phyloP scores from a whole-genome alignment of 768 basidiomycete species.

The Asterophora lycoperdoides region DNA sequence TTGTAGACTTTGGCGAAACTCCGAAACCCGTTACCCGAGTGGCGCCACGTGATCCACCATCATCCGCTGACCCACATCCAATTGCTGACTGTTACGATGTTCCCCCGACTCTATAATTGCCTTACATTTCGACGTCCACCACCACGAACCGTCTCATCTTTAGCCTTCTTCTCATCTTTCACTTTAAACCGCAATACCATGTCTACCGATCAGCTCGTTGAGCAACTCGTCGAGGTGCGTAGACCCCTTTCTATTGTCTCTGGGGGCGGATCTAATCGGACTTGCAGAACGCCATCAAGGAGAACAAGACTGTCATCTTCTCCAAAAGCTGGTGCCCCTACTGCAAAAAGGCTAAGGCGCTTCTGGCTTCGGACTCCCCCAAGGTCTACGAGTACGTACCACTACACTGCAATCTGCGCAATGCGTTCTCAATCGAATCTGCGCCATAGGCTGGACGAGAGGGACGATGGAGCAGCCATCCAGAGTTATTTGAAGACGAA shows the following conservation, averaged over 20 bases:
- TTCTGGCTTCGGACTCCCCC: constrained; percentile 39
- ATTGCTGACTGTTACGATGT: constrained; percentile 16
- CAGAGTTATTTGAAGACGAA: constrained; percentile 61
- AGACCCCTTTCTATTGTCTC: background rate
- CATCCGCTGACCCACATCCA: constrained; percentile 1
- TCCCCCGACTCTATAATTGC: constrained; percentile 17
- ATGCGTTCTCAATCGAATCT: background rate
- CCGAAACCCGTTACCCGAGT: background rate
- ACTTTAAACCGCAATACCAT: constrained; percentile 29
- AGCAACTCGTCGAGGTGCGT: constrained; percentile 43
- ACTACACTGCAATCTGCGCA: background rate
- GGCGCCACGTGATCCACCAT: constrained; percentile 15
- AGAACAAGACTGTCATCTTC: constrained; percentile 54
- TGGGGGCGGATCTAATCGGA: background rate
- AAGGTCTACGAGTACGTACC: constrained; percentile 44
- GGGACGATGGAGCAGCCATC: constrained; percentile 55
- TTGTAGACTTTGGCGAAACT: background rate
- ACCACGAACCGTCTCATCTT: constrained; percentile 9
- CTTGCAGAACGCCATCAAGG: constrained; percentile 39
- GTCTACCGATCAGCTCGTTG: constrained; percentile 34
- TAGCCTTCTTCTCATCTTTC: constrained; percentile 26
- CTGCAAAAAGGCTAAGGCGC: constrained; percentile 44
- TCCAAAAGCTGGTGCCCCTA: constrained; percentile 57
- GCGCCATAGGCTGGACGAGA: constrained; percentile 49
- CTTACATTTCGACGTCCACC: constrained; percentile 11